Percentiles rank a stretch among this genome's conserved stretches.
Conservation (phyloP, 1,284 basidiomycete species). For the Boletus nobilissimus region DNA sequence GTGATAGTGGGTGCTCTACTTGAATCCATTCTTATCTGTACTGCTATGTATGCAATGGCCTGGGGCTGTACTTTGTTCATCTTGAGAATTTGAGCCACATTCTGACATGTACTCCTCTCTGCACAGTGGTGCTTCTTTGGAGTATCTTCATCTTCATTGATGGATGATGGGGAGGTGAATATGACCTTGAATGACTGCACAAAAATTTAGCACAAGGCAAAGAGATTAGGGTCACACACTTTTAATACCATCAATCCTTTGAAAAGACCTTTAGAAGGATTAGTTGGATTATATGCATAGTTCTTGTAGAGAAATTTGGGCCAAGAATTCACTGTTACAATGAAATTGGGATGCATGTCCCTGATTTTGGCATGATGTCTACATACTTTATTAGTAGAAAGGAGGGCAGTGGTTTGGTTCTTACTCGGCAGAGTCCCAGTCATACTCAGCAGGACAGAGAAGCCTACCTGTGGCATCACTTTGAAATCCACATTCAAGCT, state of each 20-base stretch:
- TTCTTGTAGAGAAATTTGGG: neutral
- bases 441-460: too few relatives aligned
- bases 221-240: neutral
- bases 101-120: neutral
- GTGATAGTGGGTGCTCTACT: neutral
- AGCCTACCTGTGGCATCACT: neutral
- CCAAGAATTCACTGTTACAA: neutral
- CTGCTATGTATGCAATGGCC: neutral
- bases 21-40: neutral
- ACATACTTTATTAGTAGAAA: neutral
- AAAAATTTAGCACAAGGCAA: neutral
- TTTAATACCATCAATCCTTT: neutral
- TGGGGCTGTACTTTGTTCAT: neutral
- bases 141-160: neutral
- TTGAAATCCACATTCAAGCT: neutral
- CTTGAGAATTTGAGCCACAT: neutral
- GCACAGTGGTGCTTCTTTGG: neutral
- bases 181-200: neutral
- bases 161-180: neutral
- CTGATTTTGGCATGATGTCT: neutral
- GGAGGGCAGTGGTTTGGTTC: neutral
- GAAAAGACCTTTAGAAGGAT: neutral
- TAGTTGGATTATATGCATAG: neutral
- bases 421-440: neutral
- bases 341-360: neutral